Percentiles rank a stretch among this genome's conserved stretches.
phyloP scores from a whole-genome alignment of 1,139 yeast species.

The Lodderomyces margitis region DNA sequence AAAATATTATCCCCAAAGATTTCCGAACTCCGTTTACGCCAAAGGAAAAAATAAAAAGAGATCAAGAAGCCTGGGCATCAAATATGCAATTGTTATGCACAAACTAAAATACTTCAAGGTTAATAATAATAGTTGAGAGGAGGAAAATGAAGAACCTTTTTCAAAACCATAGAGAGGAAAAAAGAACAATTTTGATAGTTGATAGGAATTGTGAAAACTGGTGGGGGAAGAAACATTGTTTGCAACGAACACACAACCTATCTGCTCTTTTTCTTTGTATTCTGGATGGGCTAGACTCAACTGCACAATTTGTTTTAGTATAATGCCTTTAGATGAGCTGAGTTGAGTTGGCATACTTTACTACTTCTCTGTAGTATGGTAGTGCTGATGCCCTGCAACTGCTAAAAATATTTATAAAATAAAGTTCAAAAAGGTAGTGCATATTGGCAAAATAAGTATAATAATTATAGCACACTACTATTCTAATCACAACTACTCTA shows the following conservation, averaged over 20 bases:
- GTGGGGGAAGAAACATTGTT: too few relatives aligned
- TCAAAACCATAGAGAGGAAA: not conserved
- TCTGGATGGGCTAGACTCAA: too few relatives aligned
- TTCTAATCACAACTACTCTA: too few relatives aligned
- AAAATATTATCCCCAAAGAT: conserved; percentile 5
- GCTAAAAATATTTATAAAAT: not conserved
- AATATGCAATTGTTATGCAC: too few relatives aligned
- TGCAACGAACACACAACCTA: too few relatives aligned
- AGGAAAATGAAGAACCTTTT: too few relatives aligned
- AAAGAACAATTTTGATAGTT: not conserved
- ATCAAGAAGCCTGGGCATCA: not conserved
- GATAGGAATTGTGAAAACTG: not conserved
- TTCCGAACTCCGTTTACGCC: not conserved
- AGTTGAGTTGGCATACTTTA: too few relatives aligned
- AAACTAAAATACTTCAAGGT: not conserved
- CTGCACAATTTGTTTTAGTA: too few relatives aligned
- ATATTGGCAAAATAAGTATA: not conserved
- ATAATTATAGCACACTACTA: too few relatives aligned
- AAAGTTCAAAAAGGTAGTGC: not conserved
- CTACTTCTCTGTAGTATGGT: not conserved
- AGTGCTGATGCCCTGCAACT: not conserved
- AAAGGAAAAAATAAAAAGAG: not conserved
- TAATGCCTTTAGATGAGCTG: too few relatives aligned
- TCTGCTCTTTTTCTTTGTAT: too few relatives aligned
- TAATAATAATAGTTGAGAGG: not conserved